These are phyloP conservation scores for Calocera cornea DNA, from an alignment of 768 basidiomycete genomes.

Conservation along the genomic window DNA sequence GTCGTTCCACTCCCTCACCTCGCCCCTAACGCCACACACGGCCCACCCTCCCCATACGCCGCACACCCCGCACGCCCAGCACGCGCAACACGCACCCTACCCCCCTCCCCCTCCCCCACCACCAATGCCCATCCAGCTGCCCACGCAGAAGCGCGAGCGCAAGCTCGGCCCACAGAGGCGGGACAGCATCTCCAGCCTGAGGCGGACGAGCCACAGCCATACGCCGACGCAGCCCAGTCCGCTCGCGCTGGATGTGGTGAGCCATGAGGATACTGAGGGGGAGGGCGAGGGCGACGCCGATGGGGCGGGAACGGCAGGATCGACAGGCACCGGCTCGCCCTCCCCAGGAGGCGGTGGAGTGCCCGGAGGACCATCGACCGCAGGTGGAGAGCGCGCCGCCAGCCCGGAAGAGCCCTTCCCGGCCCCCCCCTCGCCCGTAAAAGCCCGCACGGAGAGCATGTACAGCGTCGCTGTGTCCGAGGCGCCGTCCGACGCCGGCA, in stretches of 20 bases:
- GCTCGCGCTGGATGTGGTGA: background rate
- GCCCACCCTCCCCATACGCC: background rate
- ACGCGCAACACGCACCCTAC: background rate
- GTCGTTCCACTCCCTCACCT: no score
- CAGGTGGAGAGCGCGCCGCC: background rate
- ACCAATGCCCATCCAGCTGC: background rate
- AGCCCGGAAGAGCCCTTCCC: background rate
- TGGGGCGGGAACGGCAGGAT: background rate
- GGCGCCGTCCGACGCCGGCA: no score
- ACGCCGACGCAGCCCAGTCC: constrained; percentile 1
- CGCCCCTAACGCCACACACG: no score
- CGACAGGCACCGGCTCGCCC: background rate
- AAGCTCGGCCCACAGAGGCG: background rate
- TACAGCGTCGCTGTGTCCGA: no score
- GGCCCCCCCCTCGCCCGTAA: no score
- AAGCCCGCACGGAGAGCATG: no score
- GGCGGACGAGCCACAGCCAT: background rate
- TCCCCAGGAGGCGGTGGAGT: background rate
- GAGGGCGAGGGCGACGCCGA: background rate
- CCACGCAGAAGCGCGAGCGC: background rate
- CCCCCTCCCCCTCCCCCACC: background rate
- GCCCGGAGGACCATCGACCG: background rate
- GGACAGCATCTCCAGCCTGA: background rate
- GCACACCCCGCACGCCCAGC: background rate
- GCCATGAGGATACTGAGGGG: background rate